Percentiles rank a stretch among this genome's conserved stretches.
These are phyloP conservation scores for Caryopteris hybrid DNA, from an alignment of 305 asterid species.

Conservation along the genomic window DNA sequence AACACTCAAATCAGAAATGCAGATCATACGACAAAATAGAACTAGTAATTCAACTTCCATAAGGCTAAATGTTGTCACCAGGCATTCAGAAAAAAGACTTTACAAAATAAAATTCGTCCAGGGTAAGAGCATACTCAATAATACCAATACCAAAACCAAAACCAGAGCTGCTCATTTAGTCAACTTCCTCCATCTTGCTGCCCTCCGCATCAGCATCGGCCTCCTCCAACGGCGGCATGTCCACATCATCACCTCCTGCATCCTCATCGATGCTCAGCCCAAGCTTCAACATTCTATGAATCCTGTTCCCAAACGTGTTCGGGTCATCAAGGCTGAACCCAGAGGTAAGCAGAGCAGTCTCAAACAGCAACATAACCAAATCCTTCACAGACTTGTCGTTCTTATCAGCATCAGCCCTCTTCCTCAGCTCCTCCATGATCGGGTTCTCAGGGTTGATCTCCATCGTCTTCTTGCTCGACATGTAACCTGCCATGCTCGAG, in stretches of 20 bases:
- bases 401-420: conserved; percentile 38
- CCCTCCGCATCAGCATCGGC: conserved; percentile 39
- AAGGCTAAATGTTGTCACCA: too few relatives aligned
- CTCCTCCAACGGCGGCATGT: conserved; percentile 36
- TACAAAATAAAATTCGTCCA: background rate
- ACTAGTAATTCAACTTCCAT: too few relatives aligned
- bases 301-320: conserved; percentile 36
- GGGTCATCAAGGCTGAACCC: conserved; percentile 39
- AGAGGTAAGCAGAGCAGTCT: conserved; percentile 35
- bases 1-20: too few relatives aligned
- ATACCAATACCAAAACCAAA: background rate
- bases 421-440: conserved; percentile 38
- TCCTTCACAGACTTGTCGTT: conserved; percentile 37
- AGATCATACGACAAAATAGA: too few relatives aligned
- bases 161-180: conserved; percentile 1
- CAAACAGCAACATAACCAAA: conserved; percentile 35
- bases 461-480: conserved; percentile 42
- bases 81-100: too few relatives aligned
- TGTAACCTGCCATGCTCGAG: conserved; percentile 36
- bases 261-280: conserved; percentile 40
- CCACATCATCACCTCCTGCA: conserved; percentile 28
- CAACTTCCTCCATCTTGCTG: conserved; percentile 44
- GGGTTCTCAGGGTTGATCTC: conserved; percentile 35
- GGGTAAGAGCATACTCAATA: background rate
- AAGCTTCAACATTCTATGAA: conserved; percentile 36